Percentiles rank a stretch among this genome's conserved stretches.
These are phyloP conservation scores for Dentipellis fragilis DNA, from an alignment of 768 basidiomycete species.

Conservation along the genomic window DNA sequence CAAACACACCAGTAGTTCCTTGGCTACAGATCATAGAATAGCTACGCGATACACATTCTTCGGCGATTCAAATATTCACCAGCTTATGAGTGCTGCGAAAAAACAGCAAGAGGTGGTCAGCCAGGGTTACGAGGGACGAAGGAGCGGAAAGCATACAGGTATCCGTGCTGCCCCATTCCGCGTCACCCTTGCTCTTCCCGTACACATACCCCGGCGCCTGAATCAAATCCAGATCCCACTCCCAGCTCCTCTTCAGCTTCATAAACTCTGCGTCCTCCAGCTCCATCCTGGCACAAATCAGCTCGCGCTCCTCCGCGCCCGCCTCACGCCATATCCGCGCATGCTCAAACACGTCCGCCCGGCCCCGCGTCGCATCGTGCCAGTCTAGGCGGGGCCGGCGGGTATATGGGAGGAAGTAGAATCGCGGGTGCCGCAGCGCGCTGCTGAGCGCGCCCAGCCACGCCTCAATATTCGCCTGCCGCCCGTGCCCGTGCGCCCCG, in stretches of 20 bases:
- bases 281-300: background rate
- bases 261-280: constrained; percentile 5
- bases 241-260: constrained; percentile 9
- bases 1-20: no score
- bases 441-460: background rate
- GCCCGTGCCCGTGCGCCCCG: constrained; percentile 3
- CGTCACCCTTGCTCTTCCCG: constrained; percentile 6
- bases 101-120: no score
- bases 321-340: constrained; percentile 9
- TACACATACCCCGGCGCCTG: constrained; percentile 12
- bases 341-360: constrained; percentile 7
- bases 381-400: constrained; percentile 11
- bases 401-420: constrained; percentile 9
- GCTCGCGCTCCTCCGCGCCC: background rate
- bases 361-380: background rate
- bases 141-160: no score
- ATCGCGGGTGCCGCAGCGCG: constrained; percentile 8
- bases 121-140: no score
- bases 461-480: background rate
- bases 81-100: no score
- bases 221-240: constrained; percentile 13
- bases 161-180: constrained; percentile 11
- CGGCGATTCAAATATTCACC: no score
- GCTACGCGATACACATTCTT: no score
- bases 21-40: no score